phyloP scores from a whole-genome alignment of 352 stramenopile genomes.

The Phytophthora cactorum region DNA sequence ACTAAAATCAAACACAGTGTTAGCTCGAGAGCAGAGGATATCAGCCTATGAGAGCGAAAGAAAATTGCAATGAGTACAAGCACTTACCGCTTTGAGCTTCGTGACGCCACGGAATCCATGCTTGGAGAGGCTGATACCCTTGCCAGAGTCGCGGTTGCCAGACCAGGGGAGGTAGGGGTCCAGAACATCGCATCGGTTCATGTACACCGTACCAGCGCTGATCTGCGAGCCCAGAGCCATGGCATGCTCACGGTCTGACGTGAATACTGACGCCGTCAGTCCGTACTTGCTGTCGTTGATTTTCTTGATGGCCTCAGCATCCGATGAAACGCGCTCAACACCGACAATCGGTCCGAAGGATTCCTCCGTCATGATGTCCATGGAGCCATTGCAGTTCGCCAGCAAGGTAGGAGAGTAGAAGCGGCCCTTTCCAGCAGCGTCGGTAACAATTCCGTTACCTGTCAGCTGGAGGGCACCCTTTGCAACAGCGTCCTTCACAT shows the following conservation, averaged over 20 bases:
- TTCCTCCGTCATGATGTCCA: constrained; percentile 85
- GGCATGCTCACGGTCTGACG: constrained; percentile 60
- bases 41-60: not conserved
- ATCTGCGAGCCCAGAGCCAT: constrained; percentile 61
- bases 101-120: constrained; percentile 82
- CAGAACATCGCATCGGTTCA: constrained; percentile 87
- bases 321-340: constrained; percentile 72
- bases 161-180: constrained; percentile 87
- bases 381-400: constrained; percentile 64
- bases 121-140: constrained; percentile 84
- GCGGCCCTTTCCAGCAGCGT: constrained; percentile 60
- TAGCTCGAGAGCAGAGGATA: not conserved
- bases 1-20: constrained; percentile 40
- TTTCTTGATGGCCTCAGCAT: constrained; percentile 74
- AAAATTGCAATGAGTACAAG: constrained; percentile 1
- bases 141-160: constrained; percentile 78
- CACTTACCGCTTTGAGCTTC: constrained; percentile 78
- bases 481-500: constrained; percentile 74
- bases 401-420: constrained; percentile 86
- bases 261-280: constrained; percentile 81
- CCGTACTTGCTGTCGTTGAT: constrained; percentile 87
- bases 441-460: constrained; percentile 47
- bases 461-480: constrained; percentile 73
- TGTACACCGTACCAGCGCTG: constrained; percentile 81
- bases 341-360: constrained; percentile 86